These are phyloP conservation scores for Tephrocybe rancida DNA, from an alignment of 768 basidiomycete species.

Conservation along the genomic window DNA sequence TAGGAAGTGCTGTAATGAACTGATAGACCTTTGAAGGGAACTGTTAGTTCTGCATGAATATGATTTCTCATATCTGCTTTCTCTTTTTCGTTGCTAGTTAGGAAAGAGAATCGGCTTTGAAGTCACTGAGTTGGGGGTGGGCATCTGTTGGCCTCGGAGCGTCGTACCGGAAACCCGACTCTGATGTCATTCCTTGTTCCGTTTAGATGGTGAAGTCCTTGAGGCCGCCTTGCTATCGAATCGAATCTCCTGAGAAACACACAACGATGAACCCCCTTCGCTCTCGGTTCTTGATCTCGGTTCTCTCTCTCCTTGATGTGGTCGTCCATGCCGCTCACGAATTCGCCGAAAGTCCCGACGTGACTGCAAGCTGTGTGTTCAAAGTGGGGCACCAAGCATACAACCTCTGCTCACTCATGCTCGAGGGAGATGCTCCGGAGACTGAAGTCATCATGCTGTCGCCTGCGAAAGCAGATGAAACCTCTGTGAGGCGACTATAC, in stretches of 20 bases:
- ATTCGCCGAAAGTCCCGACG: conserved; percentile 6
- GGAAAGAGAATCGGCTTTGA: no score
- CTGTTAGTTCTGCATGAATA: no score
- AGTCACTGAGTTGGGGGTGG: no score
- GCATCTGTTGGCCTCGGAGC: no score
- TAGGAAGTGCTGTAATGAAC: no score
- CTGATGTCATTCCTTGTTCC: neutral
- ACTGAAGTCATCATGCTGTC: neutral
- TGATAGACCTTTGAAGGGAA: no score
- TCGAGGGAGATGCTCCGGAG: neutral
- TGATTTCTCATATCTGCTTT: no score
- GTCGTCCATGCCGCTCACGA: conserved; percentile 7
- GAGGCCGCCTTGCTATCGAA: neutral
- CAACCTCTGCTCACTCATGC: conserved; percentile 15
- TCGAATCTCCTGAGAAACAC: neutral
- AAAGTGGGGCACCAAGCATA: conserved; percentile 6
- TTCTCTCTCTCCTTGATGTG: conserved; percentile 1
- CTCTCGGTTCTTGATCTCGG: neutral
- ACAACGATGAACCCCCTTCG: neutral
- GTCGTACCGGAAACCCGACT: no score
- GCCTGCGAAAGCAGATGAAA: neutral
- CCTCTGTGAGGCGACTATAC: neutral
- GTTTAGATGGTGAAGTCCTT: neutral
- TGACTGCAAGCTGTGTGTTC: conserved; percentile 7
- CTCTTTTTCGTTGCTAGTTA: no score